Evolutionary conservation across 225 moss, liverwort and hornwort genomes (phyloP).

Genomic region (Straminergon stramineum): DNA sequence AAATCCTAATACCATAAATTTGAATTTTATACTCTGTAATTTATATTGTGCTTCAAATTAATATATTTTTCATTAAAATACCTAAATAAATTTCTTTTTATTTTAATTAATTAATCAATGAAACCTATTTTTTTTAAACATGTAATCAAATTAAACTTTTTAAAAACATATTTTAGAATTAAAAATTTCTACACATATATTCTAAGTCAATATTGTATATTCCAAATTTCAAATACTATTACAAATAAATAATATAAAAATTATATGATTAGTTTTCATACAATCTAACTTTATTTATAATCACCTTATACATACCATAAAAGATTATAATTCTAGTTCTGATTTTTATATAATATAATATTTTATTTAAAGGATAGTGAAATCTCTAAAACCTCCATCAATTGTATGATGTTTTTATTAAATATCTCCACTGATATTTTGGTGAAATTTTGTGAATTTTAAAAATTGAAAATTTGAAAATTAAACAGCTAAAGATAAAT

Average conservation of each 20-base stretch:
- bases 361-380: background rate
- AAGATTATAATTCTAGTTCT: too few species aligned
- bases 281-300: background rate
- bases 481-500: accelerated
- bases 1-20: background rate
- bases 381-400: background rate
- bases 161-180: too few species aligned
- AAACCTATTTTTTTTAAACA: background rate
- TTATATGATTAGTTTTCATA: background rate
- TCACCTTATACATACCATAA: too few species aligned
- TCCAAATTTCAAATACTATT: too few species aligned
- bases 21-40: background rate
- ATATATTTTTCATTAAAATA: background rate
- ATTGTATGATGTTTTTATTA: background rate
- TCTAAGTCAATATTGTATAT: background rate
- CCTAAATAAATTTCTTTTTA: accelerated
- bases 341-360: background rate
- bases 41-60: background rate
- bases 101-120: background rate
- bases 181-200: background rate
- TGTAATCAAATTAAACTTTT: background rate
- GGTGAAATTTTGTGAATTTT: background rate
- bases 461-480: too few species aligned
- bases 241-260: background rate
- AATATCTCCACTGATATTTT: background rate